Evolutionary conservation across 768 basidiomycete genomes (phyloP).

Genomic region (Dentipellis sp.): DNA sequence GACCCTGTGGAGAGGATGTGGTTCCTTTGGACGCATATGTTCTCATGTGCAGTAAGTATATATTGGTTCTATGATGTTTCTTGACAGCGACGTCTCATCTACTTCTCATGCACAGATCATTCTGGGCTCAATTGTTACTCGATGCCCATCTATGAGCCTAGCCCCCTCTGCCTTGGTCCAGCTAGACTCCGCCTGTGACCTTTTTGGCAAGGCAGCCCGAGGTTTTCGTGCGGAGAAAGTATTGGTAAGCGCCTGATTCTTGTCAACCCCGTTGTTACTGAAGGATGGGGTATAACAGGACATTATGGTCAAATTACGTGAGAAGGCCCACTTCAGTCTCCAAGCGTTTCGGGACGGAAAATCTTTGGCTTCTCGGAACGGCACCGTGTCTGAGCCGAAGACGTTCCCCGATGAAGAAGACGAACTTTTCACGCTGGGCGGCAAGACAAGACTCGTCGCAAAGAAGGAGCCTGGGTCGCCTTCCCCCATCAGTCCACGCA

Average conservation of each 20-base stretch:
- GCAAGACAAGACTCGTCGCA: slow-evolving; percentile 57
- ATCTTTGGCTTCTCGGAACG: slow-evolving; percentile 28
- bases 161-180: slow-evolving; percentile 68
- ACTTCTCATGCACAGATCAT: slow-evolving; percentile 38
- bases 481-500: slow-evolving; percentile 15
- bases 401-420: slow-evolving; percentile 51
- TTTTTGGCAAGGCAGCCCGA: slow-evolving; percentile 60
- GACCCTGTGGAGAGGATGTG: slow-evolving; percentile 60
- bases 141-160: slow-evolving; percentile 72
- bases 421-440: slow-evolving; percentile 50
- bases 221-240: slow-evolving; percentile 60
- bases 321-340: slow-evolving; percentile 56
- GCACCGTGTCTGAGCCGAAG: slow-evolving; percentile 28
- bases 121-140: slow-evolving; percentile 66
- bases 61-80: background rate
- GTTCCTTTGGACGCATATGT: slow-evolving; percentile 67
- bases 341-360: slow-evolving; percentile 56
- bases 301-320: slow-evolving; percentile 55
- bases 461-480: slow-evolving; percentile 40
- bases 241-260: slow-evolving; percentile 32
- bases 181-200: slow-evolving; percentile 65
- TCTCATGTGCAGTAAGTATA: slow-evolving; percentile 53
- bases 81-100: background rate
- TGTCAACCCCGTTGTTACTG: background rate
- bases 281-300: slow-evolving; percentile 27